Evolutionary conservation across 75 land plant genomes (phyloP).

Genomic region (Cryptomeria japonica): DNA sequence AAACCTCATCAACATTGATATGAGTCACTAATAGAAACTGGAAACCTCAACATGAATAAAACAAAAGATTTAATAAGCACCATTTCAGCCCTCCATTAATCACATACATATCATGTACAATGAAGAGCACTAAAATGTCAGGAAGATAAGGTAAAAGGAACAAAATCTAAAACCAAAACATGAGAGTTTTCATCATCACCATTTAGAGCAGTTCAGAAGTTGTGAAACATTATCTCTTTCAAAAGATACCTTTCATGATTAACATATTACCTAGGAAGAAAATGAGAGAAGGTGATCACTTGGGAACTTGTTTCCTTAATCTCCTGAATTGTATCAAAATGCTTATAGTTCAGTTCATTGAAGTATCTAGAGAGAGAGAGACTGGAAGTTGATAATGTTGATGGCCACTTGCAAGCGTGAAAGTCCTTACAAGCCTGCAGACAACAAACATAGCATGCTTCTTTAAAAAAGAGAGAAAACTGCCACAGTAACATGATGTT

Average conservation of each 20-base stretch:
- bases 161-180: background rate
- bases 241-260: slow-evolving; percentile 10
- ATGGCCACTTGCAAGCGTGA: slow-evolving; percentile 89
- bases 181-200: background rate
- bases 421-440: slow-evolving; percentile 84
- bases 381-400: slow-evolving; percentile 38
- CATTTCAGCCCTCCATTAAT: no score
- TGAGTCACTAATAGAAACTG: background rate
- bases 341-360: slow-evolving; percentile 62
- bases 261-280: slow-evolving; percentile 76
- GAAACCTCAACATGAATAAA: background rate
- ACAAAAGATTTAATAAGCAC: background rate
- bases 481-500: background rate
- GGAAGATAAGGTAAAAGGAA: background rate
- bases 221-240: background rate
- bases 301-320: slow-evolving; percentile 43
- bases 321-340: slow-evolving; percentile 31
- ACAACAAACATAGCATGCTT: background rate
- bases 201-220: background rate
- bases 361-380: slow-evolving; percentile 63
- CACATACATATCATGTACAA: background rate
- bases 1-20: background rate
- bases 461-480: background rate
- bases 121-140: background rate
- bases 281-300: slow-evolving; percentile 88